phyloP scores from a whole-genome alignment of 305 asterid species.

The Fraxinus floribunda region DNA sequence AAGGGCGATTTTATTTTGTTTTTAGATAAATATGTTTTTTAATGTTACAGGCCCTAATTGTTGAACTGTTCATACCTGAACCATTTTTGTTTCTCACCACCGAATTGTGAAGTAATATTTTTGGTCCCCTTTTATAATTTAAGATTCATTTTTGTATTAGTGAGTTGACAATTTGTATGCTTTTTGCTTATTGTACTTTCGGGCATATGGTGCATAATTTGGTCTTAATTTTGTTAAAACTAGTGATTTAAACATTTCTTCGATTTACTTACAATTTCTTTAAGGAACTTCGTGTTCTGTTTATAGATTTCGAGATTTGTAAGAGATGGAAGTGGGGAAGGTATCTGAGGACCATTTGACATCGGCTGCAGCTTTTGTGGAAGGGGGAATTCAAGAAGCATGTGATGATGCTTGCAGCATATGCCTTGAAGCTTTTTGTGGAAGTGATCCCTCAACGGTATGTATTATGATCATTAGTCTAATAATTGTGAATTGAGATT shows the following conservation, averaged over 20 bases:
- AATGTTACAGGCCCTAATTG: not conserved
- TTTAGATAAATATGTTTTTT: not conserved
- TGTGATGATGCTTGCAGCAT: conserved; percentile 90
- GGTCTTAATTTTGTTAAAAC: not conserved
- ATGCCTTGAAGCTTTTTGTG: conserved; percentile 79
- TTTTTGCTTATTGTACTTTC: not conserved
- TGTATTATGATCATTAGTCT: conserved; percentile 14
- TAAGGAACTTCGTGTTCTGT: not conserved
- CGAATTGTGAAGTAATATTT: not conserved
- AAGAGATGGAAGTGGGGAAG: conserved; percentile 73
- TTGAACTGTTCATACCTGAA: not conserved
- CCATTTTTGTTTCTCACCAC: not conserved
- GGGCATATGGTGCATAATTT: not conserved
- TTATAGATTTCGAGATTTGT: conserved; percentile 20
- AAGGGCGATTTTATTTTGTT: not conserved
- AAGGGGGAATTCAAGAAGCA: conserved; percentile 89
- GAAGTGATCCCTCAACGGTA: conserved; percentile 75
- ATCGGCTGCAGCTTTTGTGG: conserved; percentile 84
- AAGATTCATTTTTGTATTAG: not conserved
- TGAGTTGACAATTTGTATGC: not conserved
- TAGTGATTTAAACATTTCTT: not conserved
- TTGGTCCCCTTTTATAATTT: not conserved
- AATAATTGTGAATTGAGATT: conserved; percentile 10
- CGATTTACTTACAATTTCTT: not conserved
- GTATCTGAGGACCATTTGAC: conserved; percentile 57